These are phyloP conservation scores for Yamadazyma atmosphaerica DNA, from an alignment of 1,139 yeast species.

Conservation along the genomic window DNA sequence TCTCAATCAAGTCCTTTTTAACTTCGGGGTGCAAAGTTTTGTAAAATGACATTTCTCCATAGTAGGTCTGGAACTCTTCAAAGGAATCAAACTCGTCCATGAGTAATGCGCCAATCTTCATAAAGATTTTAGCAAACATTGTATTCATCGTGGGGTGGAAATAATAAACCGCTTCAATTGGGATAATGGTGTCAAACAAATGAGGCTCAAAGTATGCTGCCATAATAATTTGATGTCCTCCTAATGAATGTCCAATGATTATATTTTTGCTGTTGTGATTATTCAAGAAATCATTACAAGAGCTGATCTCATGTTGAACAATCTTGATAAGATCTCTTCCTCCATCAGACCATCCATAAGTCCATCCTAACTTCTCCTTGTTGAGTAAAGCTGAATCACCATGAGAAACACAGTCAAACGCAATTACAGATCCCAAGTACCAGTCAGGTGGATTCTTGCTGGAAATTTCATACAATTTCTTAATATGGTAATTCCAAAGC, in stretches of 20 bases:
- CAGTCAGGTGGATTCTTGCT: slow-evolving; percentile 21
- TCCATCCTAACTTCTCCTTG: slow-evolving; percentile 52
- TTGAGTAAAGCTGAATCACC: slow-evolving; percentile 67
- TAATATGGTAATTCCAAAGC: slow-evolving; percentile 61
- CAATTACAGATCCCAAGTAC: slow-evolving; percentile 39
- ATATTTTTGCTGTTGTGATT: slow-evolving; percentile 40
- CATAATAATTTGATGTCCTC: slow-evolving; percentile 56
- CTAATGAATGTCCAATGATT: slow-evolving; percentile 76
- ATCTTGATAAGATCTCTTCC: slow-evolving; percentile 57
- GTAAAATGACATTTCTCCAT: slow-evolving; percentile 46
- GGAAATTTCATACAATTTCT: slow-evolving; percentile 35
- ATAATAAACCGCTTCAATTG: slow-evolving; percentile 64
- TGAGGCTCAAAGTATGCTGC: slow-evolving; percentile 54
- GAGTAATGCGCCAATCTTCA: slow-evolving; percentile 27
- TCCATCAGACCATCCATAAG: slow-evolving; percentile 64
- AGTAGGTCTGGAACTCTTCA: slow-evolving; percentile 44
- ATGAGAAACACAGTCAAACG: slow-evolving; percentile 62
- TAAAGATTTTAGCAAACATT: slow-evolving; percentile 21
- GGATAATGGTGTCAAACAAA: slow-evolving; percentile 54
- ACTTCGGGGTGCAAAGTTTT: slow-evolving; percentile 47
- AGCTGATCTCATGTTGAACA: slow-evolving; percentile 38
- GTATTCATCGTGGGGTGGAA: slow-evolving; percentile 16
- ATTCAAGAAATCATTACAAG: slow-evolving; percentile 40
- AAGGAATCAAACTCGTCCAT: slow-evolving; percentile 35
- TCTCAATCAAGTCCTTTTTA: slow-evolving; percentile 40